Evolutionary conservation across 2,329 filamentous ascomycete species (phyloP).

Genomic region (Nemania abortiva): DNA sequence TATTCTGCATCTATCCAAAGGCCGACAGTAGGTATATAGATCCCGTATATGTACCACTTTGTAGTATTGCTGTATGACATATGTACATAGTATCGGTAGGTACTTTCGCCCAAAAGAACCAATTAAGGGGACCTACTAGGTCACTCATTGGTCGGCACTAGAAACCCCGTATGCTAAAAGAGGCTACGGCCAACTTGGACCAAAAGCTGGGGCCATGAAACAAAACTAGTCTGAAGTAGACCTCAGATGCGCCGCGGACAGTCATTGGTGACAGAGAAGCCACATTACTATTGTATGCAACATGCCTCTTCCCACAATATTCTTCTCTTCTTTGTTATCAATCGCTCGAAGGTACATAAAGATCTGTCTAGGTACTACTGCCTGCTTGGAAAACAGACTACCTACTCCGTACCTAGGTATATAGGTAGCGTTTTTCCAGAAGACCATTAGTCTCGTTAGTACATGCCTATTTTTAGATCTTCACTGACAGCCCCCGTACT

Average conservation of each 20-base stretch:
- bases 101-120: neutral
- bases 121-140: neutral
- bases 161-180: constrained; percentile 18
- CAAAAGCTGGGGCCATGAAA: constrained; percentile 19
- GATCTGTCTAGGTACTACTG: neutral
- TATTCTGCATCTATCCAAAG: neutral
- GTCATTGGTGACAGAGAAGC: neutral
- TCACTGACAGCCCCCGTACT: neutral
- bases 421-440: constrained; percentile 3
- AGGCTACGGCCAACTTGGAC: constrained; percentile 12
- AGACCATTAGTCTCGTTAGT: neutral
- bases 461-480: constrained; percentile 22
- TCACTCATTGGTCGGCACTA: constrained; percentile 21
- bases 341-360: too few relatives aligned
- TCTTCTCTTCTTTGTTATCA: too few relatives aligned
- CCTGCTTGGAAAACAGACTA: neutral
- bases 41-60: neutral
- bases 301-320: too few relatives aligned
- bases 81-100: neutral
- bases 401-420: neutral
- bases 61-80: neutral
- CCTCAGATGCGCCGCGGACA: neutral
- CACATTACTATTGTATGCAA: neutral
- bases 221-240: constrained; percentile 5
- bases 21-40: neutral